These are phyloP conservation scores for Ustilago crameri DNA, from an alignment of 1,284 basidiomycete genomes.

Conservation along the genomic window DNA sequence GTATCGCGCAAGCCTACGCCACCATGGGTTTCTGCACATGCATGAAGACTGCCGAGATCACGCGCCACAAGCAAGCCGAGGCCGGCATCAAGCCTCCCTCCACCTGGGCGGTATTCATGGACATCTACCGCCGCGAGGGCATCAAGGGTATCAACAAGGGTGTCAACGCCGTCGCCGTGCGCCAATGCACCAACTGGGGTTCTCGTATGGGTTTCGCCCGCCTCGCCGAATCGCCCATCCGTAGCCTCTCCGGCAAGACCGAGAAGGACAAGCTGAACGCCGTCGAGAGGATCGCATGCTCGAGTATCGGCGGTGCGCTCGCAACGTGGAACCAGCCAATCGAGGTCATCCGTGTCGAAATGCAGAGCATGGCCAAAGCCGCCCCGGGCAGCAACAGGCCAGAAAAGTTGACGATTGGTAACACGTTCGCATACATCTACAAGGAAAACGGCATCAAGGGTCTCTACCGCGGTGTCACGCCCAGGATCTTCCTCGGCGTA, in stretches of 20 bases:
- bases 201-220: slow-evolving; percentile 97
- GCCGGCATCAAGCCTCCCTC: slow-evolving; percentile 88
- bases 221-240: slow-evolving; percentile 84
- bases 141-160: slow-evolving; percentile 98
- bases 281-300: slow-evolving; percentile 86
- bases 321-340: slow-evolving; percentile 99
- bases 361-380: slow-evolving; percentile 97
- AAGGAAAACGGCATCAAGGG: slow-evolving; percentile 96
- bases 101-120: slow-evolving; percentile 86
- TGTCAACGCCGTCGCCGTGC: slow-evolving; percentile 93
- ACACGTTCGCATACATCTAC: slow-evolving; percentile 92
- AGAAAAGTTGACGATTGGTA: slow-evolving; percentile 83
- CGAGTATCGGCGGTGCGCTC: slow-evolving; percentile 90
- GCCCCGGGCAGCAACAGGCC: slow-evolving; percentile 80
- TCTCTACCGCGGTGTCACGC: slow-evolving; percentile 95
- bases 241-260: slow-evolving; percentile 77
- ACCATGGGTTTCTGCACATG: slow-evolving; percentile 97
- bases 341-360: slow-evolving; percentile 95
- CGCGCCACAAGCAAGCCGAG: slow-evolving; percentile 93
- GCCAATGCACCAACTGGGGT: slow-evolving; percentile 99
- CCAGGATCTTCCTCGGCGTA: slow-evolving; percentile 92
- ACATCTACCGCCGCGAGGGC: slow-evolving; percentile 93
- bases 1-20: slow-evolving; percentile 96
- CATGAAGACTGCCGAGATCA: slow-evolving; percentile 83
- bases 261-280: slow-evolving; percentile 81